These are phyloP conservation scores for Fraxinus baroniana DNA, from an alignment of 305 asterid genomes.

Conservation along the genomic window DNA sequence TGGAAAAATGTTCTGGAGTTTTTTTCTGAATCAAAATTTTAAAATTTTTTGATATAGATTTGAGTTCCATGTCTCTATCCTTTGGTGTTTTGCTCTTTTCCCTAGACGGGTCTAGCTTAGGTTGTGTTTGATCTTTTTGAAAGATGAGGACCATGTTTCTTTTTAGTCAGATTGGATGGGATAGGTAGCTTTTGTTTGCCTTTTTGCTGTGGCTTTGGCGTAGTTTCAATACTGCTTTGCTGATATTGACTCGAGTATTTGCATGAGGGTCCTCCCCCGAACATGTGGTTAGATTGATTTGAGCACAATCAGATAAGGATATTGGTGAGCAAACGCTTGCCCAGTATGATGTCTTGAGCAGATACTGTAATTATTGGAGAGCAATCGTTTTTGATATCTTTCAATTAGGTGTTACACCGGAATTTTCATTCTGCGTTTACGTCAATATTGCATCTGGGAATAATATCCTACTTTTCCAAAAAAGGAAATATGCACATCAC, in stretches of 20 bases:
- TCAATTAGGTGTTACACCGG: background rate
- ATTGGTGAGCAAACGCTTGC: background rate
- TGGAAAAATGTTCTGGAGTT: background rate
- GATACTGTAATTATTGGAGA: background rate
- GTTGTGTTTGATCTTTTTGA: background rate
- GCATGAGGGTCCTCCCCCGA: background rate
- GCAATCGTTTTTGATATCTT: background rate
- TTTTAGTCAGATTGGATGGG: background rate
- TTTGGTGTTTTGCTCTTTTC: background rate
- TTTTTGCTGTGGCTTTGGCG: slow-evolving; percentile 5
- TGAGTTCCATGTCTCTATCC: background rate
- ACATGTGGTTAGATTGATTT: background rate
- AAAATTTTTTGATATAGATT: background rate
- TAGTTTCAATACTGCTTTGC: background rate
- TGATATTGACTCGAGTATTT: background rate
- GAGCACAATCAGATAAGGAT: background rate
- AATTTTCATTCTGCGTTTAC: background rate
- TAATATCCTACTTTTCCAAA: background rate
- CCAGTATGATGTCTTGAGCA: background rate
- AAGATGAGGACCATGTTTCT: background rate
- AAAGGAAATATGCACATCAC: background rate
- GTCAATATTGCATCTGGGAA: background rate
- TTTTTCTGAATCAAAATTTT: background rate
- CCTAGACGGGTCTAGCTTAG: background rate
- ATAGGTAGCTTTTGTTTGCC: slow-evolving; percentile 7